These are phyloP conservation scores for Tanacetum coccineum DNA, from an alignment of 129 eudicot species.

Conservation along the genomic window DNA sequence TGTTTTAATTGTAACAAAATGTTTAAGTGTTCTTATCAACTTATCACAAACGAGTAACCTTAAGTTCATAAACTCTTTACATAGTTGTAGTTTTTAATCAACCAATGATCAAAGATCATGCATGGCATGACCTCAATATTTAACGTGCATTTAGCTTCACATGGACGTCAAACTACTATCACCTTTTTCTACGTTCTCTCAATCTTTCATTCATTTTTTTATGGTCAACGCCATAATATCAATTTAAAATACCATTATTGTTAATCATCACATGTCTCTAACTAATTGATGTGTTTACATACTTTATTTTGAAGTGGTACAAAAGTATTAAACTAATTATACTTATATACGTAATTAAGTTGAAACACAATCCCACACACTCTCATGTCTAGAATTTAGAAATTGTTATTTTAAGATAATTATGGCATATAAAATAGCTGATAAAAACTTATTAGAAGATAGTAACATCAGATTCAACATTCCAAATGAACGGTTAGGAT, in stretches of 20 bases:
- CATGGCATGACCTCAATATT: not conserved
- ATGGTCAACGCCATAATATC: not conserved
- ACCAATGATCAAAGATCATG: not conserved
- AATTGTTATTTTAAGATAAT: no score
- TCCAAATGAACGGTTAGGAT: not conserved
- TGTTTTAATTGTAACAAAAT: no score
- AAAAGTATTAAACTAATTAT: no score
- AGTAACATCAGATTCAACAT: not conserved
- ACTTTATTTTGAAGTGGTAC: no score
- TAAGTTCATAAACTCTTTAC: no score
- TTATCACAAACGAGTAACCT: no score
- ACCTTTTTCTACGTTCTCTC: slow-evolving; percentile 1
- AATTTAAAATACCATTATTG: not conserved
- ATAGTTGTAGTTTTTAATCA: not conserved
- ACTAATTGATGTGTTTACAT: no score
- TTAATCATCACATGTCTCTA: no score
- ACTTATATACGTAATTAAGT: no score
- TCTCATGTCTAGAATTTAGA: no score
- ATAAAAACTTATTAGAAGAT: not conserved
- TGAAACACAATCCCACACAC: no score
- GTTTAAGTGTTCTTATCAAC: no score
- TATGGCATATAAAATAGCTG: not conserved
- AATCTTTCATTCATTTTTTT: not conserved
- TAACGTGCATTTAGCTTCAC: not conserved
- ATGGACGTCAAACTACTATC: not conserved